Conservation (phyloP, 768 basidiomycete genomes). For the Boletus sp. region DNA sequence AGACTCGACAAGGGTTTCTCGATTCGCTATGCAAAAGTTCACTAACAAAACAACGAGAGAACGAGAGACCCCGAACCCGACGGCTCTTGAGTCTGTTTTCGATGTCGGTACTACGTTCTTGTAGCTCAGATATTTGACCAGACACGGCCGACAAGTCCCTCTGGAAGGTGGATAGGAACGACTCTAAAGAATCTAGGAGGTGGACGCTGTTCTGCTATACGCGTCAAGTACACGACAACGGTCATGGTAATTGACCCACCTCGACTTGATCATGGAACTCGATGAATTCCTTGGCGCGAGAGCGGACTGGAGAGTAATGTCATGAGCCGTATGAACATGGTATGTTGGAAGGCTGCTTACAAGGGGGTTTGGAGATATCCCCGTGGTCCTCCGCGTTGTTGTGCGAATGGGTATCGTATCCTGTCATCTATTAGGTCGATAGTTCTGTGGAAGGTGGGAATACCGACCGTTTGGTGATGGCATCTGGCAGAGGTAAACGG, state of each 20-base stretch:
- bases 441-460: not conserved
- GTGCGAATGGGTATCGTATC: not conserved
- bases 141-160: constrained; percentile 92
- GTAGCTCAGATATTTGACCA: constrained; percentile 93
- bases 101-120: constrained; percentile 86
- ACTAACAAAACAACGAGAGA: not conserved
- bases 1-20: constrained; percentile 84
- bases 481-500: constrained; percentile 3
- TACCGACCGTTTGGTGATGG: constrained; percentile 11
- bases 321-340: not conserved
- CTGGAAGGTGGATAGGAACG: constrained; percentile 94
- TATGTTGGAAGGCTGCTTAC: constrained; percentile 13
- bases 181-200: constrained; percentile 83
- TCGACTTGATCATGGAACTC: constrained; percentile 92
- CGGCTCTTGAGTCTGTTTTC: constrained; percentile 83
- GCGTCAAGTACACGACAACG: not conserved
- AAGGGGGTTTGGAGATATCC: not conserved
- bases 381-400: not conserved
- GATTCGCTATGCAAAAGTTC: constrained; percentile 61
- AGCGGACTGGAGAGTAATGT: constrained; percentile 27
- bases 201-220: constrained; percentile 72
- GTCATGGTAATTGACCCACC: constrained; percentile 38
- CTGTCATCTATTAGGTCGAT: not conserved
- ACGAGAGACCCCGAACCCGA: constrained; percentile 51
- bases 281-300: constrained; percentile 63